Evolutionary conservation across 345 rosid genomes (phyloP).

Genomic region (Citrus glauca): DNA sequence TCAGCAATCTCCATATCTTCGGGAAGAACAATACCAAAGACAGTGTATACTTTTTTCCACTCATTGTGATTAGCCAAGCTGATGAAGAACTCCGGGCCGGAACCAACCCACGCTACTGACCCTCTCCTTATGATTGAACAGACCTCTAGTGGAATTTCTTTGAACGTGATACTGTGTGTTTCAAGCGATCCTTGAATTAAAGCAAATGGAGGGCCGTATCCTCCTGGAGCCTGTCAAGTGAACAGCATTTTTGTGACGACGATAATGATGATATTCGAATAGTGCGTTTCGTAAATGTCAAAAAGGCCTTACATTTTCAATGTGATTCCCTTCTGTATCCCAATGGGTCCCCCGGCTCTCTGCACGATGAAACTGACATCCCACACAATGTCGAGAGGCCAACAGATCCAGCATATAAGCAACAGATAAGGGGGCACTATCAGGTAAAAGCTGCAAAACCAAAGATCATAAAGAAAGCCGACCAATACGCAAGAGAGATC

Average conservation of each 20-base stretch:
- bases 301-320: constrained; percentile 28
- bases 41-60: constrained; percentile 43
- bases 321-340: constrained; percentile 50
- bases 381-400: constrained; percentile 49
- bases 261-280: too few relatives aligned
- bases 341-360: constrained; percentile 45
- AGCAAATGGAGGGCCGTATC: constrained; percentile 57
- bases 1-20: constrained; percentile 48
- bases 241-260: neutral
- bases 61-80: constrained; percentile 54
- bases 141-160: constrained; percentile 31
- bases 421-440: constrained; percentile 54
- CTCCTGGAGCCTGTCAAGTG: constrained; percentile 35
- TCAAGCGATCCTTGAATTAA: constrained; percentile 55
- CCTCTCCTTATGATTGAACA: constrained; percentile 43
- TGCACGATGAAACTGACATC: constrained; percentile 54
- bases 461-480: neutral
- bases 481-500: neutral
- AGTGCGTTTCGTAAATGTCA: too few relatives aligned
- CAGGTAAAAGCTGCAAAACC: constrained; percentile 47
- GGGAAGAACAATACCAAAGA: constrained; percentile 44
- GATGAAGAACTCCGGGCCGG: constrained; percentile 54
- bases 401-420: constrained; percentile 48
- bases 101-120: constrained; percentile 51
- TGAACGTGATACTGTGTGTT: constrained; percentile 38